A percentile compares a stretch with the other conserved stretches of the same genome.
Evolutionary conservation across 768 basidiomycete species (phyloP).

Genomic region (Lyophyllum atratum): DNA sequence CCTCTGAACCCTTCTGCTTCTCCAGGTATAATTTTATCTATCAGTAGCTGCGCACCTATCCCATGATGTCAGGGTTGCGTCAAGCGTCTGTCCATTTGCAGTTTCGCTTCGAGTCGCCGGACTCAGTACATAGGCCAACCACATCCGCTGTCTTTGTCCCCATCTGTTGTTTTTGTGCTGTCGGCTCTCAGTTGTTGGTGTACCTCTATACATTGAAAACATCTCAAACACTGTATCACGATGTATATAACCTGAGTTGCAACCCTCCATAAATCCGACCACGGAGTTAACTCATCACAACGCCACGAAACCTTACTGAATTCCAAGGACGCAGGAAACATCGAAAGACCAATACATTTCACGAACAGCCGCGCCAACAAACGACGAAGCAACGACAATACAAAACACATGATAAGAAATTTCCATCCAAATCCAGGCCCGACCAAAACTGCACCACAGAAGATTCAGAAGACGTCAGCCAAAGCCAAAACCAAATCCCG

Average conservation of each 20-base stretch:
- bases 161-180: neutral
- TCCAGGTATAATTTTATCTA: slow-evolving; percentile 81
- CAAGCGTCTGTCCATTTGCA: neutral
- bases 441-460: neutral
- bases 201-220: too few species aligned
- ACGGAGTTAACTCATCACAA: too few species aligned
- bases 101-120: neutral
- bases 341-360: too few species aligned
- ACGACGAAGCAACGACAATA: neutral
- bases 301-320: too few species aligned
- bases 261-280: too few species aligned
- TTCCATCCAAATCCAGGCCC: neutral
- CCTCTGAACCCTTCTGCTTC: neutral
- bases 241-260: too few species aligned
- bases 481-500: slow-evolving; percentile 21
- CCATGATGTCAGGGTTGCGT: neutral
- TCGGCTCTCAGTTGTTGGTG: neutral
- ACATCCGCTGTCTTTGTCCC: neutral
- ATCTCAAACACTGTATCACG: too few species aligned
- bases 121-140: neutral
- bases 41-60: slow-evolving; percentile 40
- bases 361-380: neutral
- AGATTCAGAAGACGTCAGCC: neutral
- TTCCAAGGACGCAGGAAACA: too few species aligned
- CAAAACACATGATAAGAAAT: too few species aligned